phyloP scores from a whole-genome alignment of 2,329 filamentous ascomycete genomes.

The Microsporum canis region DNA sequence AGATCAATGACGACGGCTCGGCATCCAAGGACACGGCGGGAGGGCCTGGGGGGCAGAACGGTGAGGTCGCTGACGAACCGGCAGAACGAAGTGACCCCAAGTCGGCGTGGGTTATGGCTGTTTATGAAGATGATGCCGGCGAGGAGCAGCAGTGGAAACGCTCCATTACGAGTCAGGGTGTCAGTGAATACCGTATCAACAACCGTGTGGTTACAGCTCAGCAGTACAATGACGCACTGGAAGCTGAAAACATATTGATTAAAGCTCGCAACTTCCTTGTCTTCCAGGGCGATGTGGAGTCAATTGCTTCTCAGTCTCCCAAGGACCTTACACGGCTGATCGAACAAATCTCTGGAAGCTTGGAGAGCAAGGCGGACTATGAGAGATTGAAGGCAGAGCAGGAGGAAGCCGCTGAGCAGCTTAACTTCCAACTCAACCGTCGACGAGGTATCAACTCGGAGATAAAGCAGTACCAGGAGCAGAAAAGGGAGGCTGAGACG shows the following conservation, averaged over 20 bases:
- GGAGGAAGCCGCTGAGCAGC: constrained; percentile 77
- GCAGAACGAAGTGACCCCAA: constrained; percentile 66
- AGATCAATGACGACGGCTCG: constrained; percentile 84
- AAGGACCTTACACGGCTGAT: constrained; percentile 88
- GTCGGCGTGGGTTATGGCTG: constrained; percentile 97
- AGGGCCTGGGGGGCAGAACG: constrained; percentile 51
- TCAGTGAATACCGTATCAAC: constrained; percentile 95
- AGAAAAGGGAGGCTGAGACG: constrained; percentile 89
- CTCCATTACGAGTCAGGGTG: constrained; percentile 74
- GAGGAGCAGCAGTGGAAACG: constrained; percentile 95
- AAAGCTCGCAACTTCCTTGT: constrained; percentile 97
- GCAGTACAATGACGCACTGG: constrained; percentile 86
- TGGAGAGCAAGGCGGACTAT: constrained; percentile 91
- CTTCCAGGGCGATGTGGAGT: constrained; percentile 95
- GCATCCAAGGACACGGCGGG: constrained; percentile 47
- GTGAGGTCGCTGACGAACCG: constrained; percentile 49
- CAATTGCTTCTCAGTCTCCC: constrained; percentile 88
- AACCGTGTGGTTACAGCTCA: constrained; percentile 77
- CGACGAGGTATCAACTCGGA: constrained; percentile 93
- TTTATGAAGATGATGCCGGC: constrained; percentile 94
- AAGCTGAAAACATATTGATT: constrained; percentile 91
- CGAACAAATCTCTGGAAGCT: constrained; percentile 91
- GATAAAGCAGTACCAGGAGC: constrained; percentile 94
- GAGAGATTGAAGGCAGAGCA: constrained; percentile 77
- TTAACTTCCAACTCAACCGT: constrained; percentile 75